These are phyloP conservation scores for Blastobotrys terrestris DNA, from an alignment of 805 yeast genomes.

Conservation along the genomic window DNA sequence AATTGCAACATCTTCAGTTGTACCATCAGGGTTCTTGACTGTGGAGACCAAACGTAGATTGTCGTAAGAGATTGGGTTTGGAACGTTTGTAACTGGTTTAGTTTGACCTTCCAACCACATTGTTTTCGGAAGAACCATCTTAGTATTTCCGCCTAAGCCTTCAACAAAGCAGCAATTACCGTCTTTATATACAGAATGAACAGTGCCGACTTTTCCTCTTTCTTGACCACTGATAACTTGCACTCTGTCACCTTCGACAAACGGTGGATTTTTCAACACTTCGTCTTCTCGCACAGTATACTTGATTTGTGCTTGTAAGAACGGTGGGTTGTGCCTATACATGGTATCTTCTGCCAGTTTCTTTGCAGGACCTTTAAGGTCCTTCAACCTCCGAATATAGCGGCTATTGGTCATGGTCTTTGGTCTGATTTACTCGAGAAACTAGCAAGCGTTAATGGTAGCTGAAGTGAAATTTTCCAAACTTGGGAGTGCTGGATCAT, in stretches of 20 bases:
- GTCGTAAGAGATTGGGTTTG: constrained; percentile 51
- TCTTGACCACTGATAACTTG: constrained; percentile 62
- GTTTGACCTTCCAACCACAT: constrained; percentile 69
- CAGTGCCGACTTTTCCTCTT: constrained; percentile 68
- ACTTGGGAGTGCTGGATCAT: neutral
- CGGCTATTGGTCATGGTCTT: constrained; percentile 16
- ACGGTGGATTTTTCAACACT: constrained; percentile 35
- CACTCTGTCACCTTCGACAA: constrained; percentile 71
- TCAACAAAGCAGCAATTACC: constrained; percentile 59
- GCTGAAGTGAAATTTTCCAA: constrained; percentile 2
- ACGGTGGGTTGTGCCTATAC: constrained; percentile 18
- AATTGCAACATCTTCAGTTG: constrained; percentile 67
- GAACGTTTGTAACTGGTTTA: constrained; percentile 65
- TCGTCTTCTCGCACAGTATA: constrained; percentile 30
- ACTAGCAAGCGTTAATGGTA: neutral
- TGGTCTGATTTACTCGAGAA: neutral
- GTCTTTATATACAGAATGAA: constrained; percentile 52
- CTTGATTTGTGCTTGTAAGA: constrained; percentile 17
- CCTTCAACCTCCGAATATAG: constrained; percentile 14
- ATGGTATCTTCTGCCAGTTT: constrained; percentile 14
- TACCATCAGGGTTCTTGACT: constrained; percentile 58
- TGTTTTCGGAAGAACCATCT: constrained; percentile 61
- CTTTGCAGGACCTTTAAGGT: constrained; percentile 18
- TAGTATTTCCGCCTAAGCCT: constrained; percentile 60
- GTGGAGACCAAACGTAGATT: constrained; percentile 75